Evolutionary conservation across 2,329 filamentous ascomycete genomes (phyloP).

Genomic region (Sclerotinia nivalis): DNA sequence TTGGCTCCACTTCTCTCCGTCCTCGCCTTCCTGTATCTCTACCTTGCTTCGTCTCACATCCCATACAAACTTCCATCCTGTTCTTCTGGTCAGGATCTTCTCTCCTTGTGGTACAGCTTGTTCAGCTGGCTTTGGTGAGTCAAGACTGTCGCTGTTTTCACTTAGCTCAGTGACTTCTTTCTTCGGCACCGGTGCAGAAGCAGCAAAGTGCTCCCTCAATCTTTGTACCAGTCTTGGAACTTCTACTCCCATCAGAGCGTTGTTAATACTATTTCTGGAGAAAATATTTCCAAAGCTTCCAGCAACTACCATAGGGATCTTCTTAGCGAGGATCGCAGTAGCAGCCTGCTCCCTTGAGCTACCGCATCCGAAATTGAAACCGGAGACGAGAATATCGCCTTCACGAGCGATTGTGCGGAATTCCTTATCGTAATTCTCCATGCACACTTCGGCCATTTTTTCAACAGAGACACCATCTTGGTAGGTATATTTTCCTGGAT

Average conservation of each 20-base stretch:
- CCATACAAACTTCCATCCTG: conserved; percentile 82
- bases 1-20: conserved; percentile 67
- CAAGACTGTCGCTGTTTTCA: conserved; percentile 52
- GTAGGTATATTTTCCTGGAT: conserved; percentile 90
- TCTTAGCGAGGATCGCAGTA: conserved; percentile 78
- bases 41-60: conserved; percentile 74
- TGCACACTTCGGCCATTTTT: conserved; percentile 85
- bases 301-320: conserved; percentile 77
- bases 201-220: conserved; percentile 60
- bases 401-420: conserved; percentile 65
- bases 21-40: conserved; percentile 66
- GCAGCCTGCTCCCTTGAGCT: conserved; percentile 83
- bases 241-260: conserved; percentile 72
- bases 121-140: conserved; percentile 50
- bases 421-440: conserved; percentile 85
- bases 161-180: conserved; percentile 52
- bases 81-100: conserved; percentile 67
- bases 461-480: conserved; percentile 76
- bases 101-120: conserved; percentile 44
- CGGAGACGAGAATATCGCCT: conserved; percentile 79
- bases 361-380: conserved; percentile 88
- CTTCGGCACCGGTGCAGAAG: conserved; percentile 42
- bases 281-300: conserved; percentile 88
- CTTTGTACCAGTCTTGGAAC: conserved; percentile 66
- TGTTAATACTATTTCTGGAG: conserved; percentile 75